These are phyloP conservation scores for Hirschfeldia incana DNA, from an alignment of 345 rosid species.

Conservation along the genomic window DNA sequence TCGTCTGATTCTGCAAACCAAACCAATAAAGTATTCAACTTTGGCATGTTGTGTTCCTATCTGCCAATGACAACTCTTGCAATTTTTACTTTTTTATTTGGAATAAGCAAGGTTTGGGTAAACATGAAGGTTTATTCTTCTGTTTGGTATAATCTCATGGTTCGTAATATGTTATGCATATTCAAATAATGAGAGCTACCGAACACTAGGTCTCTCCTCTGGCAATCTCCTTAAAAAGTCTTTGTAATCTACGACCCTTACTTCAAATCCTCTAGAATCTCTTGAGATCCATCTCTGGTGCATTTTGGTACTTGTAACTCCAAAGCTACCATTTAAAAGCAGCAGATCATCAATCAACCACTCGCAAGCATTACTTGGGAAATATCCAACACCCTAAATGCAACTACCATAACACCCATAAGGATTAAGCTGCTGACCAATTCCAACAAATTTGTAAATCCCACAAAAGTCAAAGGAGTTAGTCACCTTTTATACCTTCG, in stretches of 20 bases:
- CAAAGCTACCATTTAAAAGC: too few relatives aligned
- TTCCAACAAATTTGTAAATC: background rate
- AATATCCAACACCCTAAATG: background rate
- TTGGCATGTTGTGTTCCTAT: background rate
- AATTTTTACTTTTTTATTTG: background rate
- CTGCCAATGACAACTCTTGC: background rate
- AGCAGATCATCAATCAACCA: background rate
- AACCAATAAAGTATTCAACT: background rate
- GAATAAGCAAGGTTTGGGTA: background rate
- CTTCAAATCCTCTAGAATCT: background rate
- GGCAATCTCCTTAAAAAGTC: background rate
- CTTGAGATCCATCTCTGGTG: background rate
- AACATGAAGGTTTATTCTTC: background rate
- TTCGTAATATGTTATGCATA: too few relatives aligned
- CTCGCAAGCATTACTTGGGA: background rate
- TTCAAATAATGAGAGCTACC: too few relatives aligned
- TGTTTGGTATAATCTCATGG: background rate
- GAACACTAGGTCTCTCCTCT: too few relatives aligned
- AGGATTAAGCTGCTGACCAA: background rate
- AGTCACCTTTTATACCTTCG: background rate
- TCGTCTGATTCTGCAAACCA: constrained; percentile 26
- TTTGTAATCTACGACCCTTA: background rate
- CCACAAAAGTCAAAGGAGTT: background rate
- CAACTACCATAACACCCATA: background rate
- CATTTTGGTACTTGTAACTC: too few relatives aligned